Percentiles rank a stretch among this genome's conserved stretches.
Conservation (phyloP, 2,329 filamentous ascomycete genomes). For the Polychaeton citri region DNA sequence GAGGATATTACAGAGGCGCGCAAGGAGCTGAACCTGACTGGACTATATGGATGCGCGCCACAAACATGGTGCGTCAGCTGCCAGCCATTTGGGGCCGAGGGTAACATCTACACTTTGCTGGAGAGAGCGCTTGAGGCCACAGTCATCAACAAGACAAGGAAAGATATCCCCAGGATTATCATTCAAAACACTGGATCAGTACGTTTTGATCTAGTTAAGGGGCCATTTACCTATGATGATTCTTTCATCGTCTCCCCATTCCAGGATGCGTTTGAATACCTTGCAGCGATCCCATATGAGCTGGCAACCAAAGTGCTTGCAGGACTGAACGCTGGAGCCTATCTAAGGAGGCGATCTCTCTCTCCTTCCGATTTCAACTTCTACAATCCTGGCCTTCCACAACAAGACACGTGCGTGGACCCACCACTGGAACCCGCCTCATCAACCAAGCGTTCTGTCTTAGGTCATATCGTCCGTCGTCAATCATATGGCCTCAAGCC, state of each 20-base stretch:
- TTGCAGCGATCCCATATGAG: constrained; percentile 39
- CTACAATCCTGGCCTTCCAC: constrained; percentile 17
- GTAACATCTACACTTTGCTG: constrained; percentile 44
- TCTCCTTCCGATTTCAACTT: constrained; percentile 22
- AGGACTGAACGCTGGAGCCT: constrained; percentile 32
- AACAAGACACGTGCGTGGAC: constrained; percentile 36
- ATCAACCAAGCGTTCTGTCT: constrained; percentile 14
- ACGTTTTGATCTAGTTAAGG: constrained; percentile 49
- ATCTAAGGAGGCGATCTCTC: constrained; percentile 22
- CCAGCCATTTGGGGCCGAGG: constrained; percentile 37
- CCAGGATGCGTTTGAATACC: constrained; percentile 38
- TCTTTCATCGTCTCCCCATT: constrained; percentile 46
- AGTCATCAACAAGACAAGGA: constrained; percentile 40
- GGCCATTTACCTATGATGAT: constrained; percentile 45
- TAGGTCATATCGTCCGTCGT: constrained; percentile 37
- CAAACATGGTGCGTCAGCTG: constrained; percentile 46
- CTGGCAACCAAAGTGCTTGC: constrained; percentile 28
- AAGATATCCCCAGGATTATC: constrained; percentile 40
- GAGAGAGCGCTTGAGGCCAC: constrained; percentile 36
- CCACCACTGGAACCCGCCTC: constrained; percentile 25
- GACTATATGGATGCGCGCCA: constrained; percentile 43
- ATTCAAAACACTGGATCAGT: constrained; percentile 48
- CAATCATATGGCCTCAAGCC: constrained; percentile 29
- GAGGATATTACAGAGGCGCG: constrained; percentile 38
- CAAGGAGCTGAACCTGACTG: constrained; percentile 40